phyloP scores from a whole-genome alignment of 2,329 filamentous ascomycete species.

The Aspergillus thermomutatus region DNA sequence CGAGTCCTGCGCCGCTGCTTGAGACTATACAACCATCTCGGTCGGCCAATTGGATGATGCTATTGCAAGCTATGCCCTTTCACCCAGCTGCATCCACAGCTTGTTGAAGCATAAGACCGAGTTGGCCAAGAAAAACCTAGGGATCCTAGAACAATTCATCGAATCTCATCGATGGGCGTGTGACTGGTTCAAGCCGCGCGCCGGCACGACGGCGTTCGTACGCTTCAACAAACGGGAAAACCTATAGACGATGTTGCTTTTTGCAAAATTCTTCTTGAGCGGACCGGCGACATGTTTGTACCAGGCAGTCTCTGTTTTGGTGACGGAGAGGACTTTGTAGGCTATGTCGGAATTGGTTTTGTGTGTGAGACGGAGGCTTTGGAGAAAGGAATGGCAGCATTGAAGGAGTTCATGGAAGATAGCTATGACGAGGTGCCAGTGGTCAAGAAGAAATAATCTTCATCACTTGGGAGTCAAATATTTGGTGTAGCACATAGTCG shows the following conservation, averaged over 20 bases:
- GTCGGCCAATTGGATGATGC: slow-evolving; percentile 80
- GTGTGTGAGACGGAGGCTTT: slow-evolving; percentile 69
- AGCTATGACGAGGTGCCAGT: slow-evolving; percentile 51
- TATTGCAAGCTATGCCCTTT: slow-evolving; percentile 72
- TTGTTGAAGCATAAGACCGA: slow-evolving; percentile 62
- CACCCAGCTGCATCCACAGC: slow-evolving; percentile 59
- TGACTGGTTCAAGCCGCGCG: slow-evolving; percentile 70
- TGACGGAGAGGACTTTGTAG: slow-evolving; percentile 60
- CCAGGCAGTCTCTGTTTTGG: slow-evolving; percentile 75
- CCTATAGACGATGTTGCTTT: slow-evolving; percentile 70
- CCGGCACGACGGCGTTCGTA: slow-evolving; percentile 77
- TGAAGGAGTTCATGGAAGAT: slow-evolving; percentile 55
- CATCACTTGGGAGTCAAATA: neutral
- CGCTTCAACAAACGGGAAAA: slow-evolving; percentile 61
- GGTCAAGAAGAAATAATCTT: slow-evolving; percentile 16
- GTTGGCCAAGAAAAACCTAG: slow-evolving; percentile 66
- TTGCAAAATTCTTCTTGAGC: slow-evolving; percentile 64
- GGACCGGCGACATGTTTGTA: slow-evolving; percentile 69
- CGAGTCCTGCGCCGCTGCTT: slow-evolving; percentile 58
- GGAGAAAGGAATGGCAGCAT: slow-evolving; percentile 58
- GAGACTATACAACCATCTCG: slow-evolving; percentile 83
- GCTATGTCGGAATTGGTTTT: slow-evolving; percentile 75
- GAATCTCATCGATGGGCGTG: slow-evolving; percentile 61
- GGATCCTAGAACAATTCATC: slow-evolving; percentile 64
- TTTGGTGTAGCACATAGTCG: too few relatives aligned